phyloP scores from a whole-genome alignment of 208 protist species.

The Angomonas desouzai region DNA sequence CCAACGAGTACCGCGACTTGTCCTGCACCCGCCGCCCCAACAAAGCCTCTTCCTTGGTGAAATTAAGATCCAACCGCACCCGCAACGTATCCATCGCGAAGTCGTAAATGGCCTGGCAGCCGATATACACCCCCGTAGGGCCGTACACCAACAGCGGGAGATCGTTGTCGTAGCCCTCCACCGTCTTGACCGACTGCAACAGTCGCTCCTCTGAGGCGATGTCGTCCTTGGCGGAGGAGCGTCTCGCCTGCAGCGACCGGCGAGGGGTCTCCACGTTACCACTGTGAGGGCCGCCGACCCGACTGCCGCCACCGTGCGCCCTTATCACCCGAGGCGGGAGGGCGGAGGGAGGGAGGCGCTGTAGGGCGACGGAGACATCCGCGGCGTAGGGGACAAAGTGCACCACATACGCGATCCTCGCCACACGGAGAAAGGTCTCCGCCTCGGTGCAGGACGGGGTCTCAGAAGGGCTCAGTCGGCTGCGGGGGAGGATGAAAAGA shows the following conservation, averaged over 20 bases:
- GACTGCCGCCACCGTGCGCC: background rate
- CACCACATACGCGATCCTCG: slow-evolving; percentile 1
- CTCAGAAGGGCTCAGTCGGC: background rate
- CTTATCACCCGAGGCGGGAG: background rate
- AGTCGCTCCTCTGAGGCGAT: background rate
- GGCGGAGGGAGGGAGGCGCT: background rate
- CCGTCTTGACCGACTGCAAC: background rate
- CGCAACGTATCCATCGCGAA: background rate
- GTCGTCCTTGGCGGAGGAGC: background rate
- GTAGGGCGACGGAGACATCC: background rate
- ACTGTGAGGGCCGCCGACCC: no score
- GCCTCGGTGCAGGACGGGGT: background rate
- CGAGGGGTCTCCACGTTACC: slow-evolving; percentile 1
- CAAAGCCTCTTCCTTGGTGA: slow-evolving; percentile 5
- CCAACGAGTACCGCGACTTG: background rate
- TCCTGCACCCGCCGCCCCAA: background rate
- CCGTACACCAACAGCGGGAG: background rate
- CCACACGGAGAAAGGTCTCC: slow-evolving; percentile 2
- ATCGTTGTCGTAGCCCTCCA: background rate
- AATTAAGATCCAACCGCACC: background rate
- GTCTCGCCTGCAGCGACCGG: background rate
- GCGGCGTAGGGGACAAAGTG: background rate
- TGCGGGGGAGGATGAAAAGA: background rate
- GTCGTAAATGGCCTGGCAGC: slow-evolving; percentile 3
- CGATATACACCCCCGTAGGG: slow-evolving; percentile 1